Conservation (phyloP, 164 flowering plant genomes). For the Litsea cubeba region DNA sequence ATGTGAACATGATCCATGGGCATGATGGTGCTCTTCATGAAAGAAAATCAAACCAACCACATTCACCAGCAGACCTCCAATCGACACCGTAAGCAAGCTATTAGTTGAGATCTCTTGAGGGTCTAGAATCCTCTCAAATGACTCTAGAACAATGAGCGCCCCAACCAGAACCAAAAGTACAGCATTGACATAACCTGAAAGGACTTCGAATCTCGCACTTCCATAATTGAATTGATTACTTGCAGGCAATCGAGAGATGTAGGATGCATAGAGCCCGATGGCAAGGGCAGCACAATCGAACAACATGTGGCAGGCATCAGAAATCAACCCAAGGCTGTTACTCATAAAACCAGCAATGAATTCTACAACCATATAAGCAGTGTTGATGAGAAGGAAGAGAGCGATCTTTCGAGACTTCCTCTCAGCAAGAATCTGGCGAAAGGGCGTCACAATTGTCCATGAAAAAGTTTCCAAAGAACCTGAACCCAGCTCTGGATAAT, state of each 20-base stretch:
- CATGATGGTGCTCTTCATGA: constrained; percentile 99
- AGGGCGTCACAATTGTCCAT: constrained; percentile 46
- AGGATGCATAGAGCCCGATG: constrained; percentile 92
- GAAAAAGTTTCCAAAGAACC: constrained; percentile 47
- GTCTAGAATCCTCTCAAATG: constrained; percentile 92
- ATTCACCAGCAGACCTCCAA: constrained; percentile 94
- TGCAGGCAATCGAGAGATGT: constrained; percentile 87
- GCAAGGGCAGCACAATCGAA: constrained; percentile 99
- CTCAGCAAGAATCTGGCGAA: constrained; percentile 80
- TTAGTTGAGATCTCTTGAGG: constrained; percentile 94
- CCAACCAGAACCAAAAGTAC: constrained; percentile 91
- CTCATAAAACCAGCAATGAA: constrained; percentile 95
- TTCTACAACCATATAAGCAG: constrained; percentile 92
- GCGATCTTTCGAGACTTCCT: constrained; percentile 93
- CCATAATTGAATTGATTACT: constrained; percentile 84
- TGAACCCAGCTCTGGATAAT: constrained; percentile 49
- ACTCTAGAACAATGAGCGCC: constrained; percentile 80
- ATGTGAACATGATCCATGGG: constrained; percentile 81
- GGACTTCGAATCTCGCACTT: constrained; percentile 94
- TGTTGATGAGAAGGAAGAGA: constrained; percentile 81
- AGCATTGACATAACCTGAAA: constrained; percentile 97
- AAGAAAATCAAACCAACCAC: constrained; percentile 85
- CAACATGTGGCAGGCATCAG: constrained; percentile 99
- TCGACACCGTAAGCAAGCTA: constrained; percentile 74
- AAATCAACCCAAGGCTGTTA: constrained; percentile 96